Evolutionary conservation across 2,329 filamentous ascomycete genomes (phyloP).

Genomic region (Microsporum ferrugineum): DNA sequence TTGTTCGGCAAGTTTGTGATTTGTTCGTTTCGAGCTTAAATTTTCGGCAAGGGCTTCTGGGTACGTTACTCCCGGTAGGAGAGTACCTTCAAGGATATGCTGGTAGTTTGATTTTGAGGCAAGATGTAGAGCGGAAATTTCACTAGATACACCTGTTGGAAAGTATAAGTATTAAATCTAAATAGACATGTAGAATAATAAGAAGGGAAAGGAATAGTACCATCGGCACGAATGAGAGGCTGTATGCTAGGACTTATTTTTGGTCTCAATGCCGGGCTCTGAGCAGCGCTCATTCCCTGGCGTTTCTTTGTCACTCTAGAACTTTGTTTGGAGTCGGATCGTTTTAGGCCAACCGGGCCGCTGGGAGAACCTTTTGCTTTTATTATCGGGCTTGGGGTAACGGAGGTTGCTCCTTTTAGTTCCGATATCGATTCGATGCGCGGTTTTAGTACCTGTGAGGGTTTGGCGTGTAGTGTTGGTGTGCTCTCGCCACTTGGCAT

Average conservation of each 20-base stretch:
- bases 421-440: slow-evolving; percentile 17
- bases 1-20: slow-evolving; percentile 96
- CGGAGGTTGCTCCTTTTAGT: slow-evolving; percentile 24
- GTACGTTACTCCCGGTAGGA: slow-evolving; percentile 79
- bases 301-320: slow-evolving; percentile 55
- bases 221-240: slow-evolving; percentile 63
- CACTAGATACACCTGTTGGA: slow-evolving; percentile 38
- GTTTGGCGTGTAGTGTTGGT: slow-evolving; percentile 51
- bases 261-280: slow-evolving; percentile 79
- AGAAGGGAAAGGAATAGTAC: slow-evolving; percentile 34
- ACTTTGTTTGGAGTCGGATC: slow-evolving; percentile 39
- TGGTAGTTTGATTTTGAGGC: slow-evolving; percentile 97
- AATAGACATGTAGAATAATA: slow-evolving; percentile 10
- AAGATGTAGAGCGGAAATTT: slow-evolving; percentile 60
- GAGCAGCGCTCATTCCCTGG: slow-evolving; percentile 56
- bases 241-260: slow-evolving; percentile 93
- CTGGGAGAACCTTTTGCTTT: slow-evolving; percentile 43
- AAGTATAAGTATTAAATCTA: background rate
- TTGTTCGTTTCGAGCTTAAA: slow-evolving; percentile 88
- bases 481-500: slow-evolving; percentile 37
- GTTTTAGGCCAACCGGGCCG: slow-evolving; percentile 29
- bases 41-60: slow-evolving; percentile 86
- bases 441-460: slow-evolving; percentile 41
- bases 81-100: slow-evolving; percentile 87
- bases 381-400: slow-evolving; percentile 44